These are phyloP conservation scores for Penium margaritaceum DNA, from an alignment of 139 green algal genomes.

Conservation along the genomic window DNA sequence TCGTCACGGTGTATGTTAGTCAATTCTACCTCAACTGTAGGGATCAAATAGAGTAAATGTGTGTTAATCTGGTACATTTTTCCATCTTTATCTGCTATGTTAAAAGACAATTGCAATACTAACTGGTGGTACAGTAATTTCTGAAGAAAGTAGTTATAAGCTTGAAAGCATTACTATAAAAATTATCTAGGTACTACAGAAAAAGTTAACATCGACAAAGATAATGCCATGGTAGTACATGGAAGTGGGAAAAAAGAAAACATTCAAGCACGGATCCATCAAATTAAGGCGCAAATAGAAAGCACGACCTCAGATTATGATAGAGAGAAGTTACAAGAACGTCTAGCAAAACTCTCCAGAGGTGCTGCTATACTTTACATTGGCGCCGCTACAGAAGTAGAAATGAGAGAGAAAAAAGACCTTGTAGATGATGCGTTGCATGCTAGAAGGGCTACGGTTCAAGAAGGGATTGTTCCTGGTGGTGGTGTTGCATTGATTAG, in stretches of 20 bases:
- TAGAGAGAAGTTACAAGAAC: conserved; percentile 20
- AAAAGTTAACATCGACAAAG: conserved; percentile 16
- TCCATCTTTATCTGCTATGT: too few species aligned
- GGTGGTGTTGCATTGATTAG: conserved; percentile 71
- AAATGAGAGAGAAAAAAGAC: conserved; percentile 95
- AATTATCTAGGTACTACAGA: conserved; percentile 9
- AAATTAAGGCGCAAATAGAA: conserved; percentile 18
- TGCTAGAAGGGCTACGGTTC: conserved; percentile 87
- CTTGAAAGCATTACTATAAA: conserved; percentile 8
- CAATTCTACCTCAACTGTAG: too few species aligned
- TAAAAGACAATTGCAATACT: conserved; percentile 36
- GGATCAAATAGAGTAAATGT: too few species aligned
- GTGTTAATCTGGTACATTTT: too few species aligned
- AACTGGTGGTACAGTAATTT: conserved; percentile 24
- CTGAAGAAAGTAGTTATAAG: conserved; percentile 12
- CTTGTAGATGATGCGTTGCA: conserved; percentile 96
- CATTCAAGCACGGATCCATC: conserved; percentile 8
- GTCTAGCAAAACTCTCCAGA: conserved; percentile 25
- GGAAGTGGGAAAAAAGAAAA: conserved; percentile 6
- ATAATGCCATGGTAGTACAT: conserved; percentile 27
- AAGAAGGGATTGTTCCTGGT: conserved; percentile 79
- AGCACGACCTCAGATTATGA: conserved; percentile 18
- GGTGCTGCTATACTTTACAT: conserved; percentile 53
- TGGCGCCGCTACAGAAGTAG: conserved; percentile 86
- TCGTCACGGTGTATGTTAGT: too few species aligned